Evolutionary conservation across 192 early-diverging fungal genomes (phyloP), one percentile per base, ranked within the genome.

Genomic region (Coemansia interrupta): DNA sequence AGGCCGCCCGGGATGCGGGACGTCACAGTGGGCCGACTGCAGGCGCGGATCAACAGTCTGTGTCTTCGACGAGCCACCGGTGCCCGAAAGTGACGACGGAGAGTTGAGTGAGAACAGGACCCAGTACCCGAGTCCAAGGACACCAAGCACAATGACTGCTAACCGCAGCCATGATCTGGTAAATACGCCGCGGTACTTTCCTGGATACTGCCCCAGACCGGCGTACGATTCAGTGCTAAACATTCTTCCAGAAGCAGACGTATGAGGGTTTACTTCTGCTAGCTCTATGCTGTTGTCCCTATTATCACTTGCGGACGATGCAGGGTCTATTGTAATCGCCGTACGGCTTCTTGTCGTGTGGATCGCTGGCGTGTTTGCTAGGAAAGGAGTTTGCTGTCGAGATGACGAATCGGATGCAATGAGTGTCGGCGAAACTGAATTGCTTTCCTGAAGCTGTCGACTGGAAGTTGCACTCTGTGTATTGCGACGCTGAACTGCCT

Each of bases 1-100:
- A 3, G 90, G 94, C 42, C 83, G 82, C 7, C 85, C 84, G 12
- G 83, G 86, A 55, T 85, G 73, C 14, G 86, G 57, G 2, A 85
- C 54, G 12, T 80, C 78, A 61, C 87, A 89, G 61, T 86, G 86
- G 14, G 56, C 54, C 3, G 87, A 87, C 38, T 67, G 68, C 19
- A 87, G 61, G 0, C 70, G 70, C 19, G 70, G 45, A 53, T 81
- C 70, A 18, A 56, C 17, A 0, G 54, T 39, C 50, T 58, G 17
- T 5, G 60, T 46, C 19, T 46, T 40, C 1, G 32, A 38, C 13
- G 15, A n/a, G 28, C 40, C 2, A 13, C 39, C 22, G 22, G 23
- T 22, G 7, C 39, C 54, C 39, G 52, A 19, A 51, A 51, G 28
- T 13, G 20, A 20, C 12, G 51, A 53, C 22, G 54, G 32, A 18